Evolutionary conservation across 805 yeast species (phyloP).

Genomic region (Yamadazyma philogaea): DNA sequence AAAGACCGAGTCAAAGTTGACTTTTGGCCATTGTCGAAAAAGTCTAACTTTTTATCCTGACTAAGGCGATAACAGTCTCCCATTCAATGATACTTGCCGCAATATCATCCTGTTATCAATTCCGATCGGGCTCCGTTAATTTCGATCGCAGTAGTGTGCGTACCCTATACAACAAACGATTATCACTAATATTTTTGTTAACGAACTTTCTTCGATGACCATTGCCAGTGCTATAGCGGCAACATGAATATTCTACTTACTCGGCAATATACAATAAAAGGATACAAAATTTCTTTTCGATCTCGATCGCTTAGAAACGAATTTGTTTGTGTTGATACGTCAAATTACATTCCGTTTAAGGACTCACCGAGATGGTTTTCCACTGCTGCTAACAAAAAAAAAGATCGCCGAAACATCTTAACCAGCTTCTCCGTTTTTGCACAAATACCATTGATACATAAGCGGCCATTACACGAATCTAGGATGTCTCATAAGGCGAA

Average conservation of each 20-base stretch:
- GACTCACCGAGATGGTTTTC: conserved; percentile 4
- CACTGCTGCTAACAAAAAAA: conserved; percentile 1
- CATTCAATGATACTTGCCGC: too few species aligned
- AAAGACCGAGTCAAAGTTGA: too few species aligned
- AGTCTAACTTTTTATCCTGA: too few species aligned
- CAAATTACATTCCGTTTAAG: conserved; percentile 5
- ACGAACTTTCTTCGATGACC: not conserved
- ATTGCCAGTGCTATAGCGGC: not conserved
- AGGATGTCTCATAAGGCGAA: not conserved
- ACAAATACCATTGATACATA: not conserved
- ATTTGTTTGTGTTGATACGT: not conserved
- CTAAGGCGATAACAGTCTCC: too few species aligned
- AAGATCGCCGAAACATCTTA: conserved; percentile 1
- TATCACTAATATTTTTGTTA: not conserved
- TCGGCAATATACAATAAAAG: not conserved
- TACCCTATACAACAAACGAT: not conserved
- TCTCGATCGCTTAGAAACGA: conserved; percentile 1
- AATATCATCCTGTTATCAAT: not conserved
- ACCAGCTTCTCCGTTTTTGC: not conserved
- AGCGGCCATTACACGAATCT: conserved; percentile 1
- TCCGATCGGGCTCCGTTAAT: not conserved
- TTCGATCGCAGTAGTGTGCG: not conserved
- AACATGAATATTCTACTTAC: not conserved
- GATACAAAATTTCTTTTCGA: not conserved
- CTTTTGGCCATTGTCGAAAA: too few species aligned